Evolutionary conservation across 1,284 basidiomycete genomes (phyloP).

Genomic region (Cryptococcus jaspeensis): DNA sequence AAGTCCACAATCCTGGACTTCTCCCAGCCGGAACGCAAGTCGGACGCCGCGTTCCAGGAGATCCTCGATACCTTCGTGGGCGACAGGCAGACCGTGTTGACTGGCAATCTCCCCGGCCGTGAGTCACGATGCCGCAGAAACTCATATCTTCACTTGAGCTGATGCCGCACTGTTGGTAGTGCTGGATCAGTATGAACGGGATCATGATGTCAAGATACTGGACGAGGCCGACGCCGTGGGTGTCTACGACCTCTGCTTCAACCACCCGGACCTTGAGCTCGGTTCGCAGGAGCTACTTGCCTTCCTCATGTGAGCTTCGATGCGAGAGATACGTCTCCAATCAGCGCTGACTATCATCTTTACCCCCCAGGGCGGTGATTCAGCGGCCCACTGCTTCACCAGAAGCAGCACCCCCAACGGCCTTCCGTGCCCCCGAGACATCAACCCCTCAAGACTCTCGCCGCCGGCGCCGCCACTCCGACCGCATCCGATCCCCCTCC

Average conservation of each 20-base stretch:
- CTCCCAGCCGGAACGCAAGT: conserved; percentile 21
- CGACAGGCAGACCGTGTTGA: conserved; percentile 27
- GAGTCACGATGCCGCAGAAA: background rate
- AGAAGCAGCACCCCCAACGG: conserved; percentile 14
- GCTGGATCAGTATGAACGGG: conserved; percentile 23
- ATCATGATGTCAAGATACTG: conserved; percentile 32
- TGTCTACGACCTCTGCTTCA: conserved; percentile 20
- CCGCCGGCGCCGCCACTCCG: conserved; percentile 30
- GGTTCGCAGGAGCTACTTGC: conserved; percentile 34
- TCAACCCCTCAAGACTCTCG: conserved; percentile 19
- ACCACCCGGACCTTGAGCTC: conserved; percentile 28
- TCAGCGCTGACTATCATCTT: background rate
- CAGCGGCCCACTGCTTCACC: conserved; percentile 11
- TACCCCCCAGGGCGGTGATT: conserved; percentile 6
- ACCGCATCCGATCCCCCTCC: conserved; percentile 43
- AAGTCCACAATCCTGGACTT: background rate
- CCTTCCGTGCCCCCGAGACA: conserved; percentile 19
- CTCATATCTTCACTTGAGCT: background rate
- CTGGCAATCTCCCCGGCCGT: conserved; percentile 35
- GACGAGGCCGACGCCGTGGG: conserved; percentile 28
- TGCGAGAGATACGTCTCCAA: background rate
- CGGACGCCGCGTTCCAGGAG: conserved; percentile 34
- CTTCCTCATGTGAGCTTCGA: conserved; percentile 31
- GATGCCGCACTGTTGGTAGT: conserved; percentile 3
- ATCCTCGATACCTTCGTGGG: conserved; percentile 40